These are phyloP conservation scores for Verticillium dahliae DNA, from an alignment of 2,329 filamentous ascomycete genomes.

Conservation along the genomic window DNA sequence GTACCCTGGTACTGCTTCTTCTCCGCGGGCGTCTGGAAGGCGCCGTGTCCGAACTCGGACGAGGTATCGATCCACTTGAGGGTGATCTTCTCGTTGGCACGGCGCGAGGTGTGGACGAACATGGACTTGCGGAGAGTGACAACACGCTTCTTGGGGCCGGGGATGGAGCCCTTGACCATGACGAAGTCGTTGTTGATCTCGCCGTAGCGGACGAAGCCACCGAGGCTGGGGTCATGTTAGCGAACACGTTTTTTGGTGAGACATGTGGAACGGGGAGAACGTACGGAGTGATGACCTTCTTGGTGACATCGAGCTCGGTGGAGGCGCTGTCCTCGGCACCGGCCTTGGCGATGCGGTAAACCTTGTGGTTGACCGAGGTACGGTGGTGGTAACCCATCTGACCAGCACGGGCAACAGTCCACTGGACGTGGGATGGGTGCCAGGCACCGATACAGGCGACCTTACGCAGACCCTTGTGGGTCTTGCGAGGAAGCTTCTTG, in stretches of 20 bases:
- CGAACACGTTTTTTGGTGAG: not conserved
- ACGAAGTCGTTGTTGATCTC: conserved; percentile 99
- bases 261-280: conserved; percentile 32
- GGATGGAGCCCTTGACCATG: conserved; percentile 95
- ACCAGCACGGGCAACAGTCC: conserved; percentile 99
- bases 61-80: conserved; percentile 99
- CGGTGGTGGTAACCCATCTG: conserved; percentile 99
- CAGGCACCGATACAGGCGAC: conserved; percentile 99
- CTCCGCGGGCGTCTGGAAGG: conserved; percentile 97
- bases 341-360: conserved; percentile 97
- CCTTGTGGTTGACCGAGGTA: conserved; percentile 99
- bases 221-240: conserved; percentile 59
- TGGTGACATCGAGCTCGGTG: conserved; percentile 93
- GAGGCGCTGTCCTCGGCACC: conserved; percentile 86
- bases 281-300: conserved; percentile 99
- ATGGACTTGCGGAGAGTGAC: conserved; percentile 99
- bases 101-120: conserved; percentile 93
- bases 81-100: conserved; percentile 96
- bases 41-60: conserved; percentile 99
- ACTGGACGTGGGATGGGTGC: conserved; percentile 99
- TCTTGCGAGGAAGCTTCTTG: conserved; percentile 99
- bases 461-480: conserved; percentile 99
- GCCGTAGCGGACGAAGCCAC: conserved; percentile 99
- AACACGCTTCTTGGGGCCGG: conserved; percentile 98
- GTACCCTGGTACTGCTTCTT: conserved; percentile 97